Conservation (phyloP, 768 basidiomycete genomes). For the Mycena metata region DNA sequence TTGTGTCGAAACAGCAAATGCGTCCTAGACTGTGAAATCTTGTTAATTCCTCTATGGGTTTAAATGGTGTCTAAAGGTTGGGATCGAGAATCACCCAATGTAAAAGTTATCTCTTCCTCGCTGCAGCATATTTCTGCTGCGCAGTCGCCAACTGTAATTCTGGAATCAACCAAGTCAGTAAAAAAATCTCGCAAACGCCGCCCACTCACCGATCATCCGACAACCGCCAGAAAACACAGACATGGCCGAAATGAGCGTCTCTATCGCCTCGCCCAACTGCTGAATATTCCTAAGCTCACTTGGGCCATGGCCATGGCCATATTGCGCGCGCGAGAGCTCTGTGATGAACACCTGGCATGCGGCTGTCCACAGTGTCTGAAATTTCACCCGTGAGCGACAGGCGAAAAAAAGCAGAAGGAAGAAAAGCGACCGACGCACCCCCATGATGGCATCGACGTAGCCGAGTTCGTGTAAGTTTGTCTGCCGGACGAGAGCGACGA, state of each 20-base stretch:
- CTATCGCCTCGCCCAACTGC: constrained; percentile 2
- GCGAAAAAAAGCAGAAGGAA: background rate
- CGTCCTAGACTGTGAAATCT: no score
- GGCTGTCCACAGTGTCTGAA: constrained; percentile 30
- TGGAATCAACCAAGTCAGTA: background rate
- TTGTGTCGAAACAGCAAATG: no score
- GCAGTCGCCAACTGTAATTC: constrained; percentile 27
- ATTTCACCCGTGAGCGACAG: background rate
- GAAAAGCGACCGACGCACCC: constrained; percentile 32
- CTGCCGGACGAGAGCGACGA: constrained; percentile 26
- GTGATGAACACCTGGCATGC: constrained; percentile 29
- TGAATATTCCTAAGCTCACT: background rate
- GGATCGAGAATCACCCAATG: no score
- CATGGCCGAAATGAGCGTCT: constrained; percentile 27
- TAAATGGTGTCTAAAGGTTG: background rate
- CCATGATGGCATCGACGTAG: constrained; percentile 37
- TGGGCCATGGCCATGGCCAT: background rate
- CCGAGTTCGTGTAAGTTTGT: constrained; percentile 27
- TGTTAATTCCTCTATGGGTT: no score
- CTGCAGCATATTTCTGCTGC: constrained; percentile 23
- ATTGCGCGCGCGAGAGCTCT: constrained; percentile 16
- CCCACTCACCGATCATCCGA: constrained; percentile 24
- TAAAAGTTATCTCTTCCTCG: background rate
- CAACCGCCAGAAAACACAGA: constrained; percentile 26
- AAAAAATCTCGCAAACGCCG: no score